Conservation (phyloP, 805 yeast species). For the Candida orba region DNA sequence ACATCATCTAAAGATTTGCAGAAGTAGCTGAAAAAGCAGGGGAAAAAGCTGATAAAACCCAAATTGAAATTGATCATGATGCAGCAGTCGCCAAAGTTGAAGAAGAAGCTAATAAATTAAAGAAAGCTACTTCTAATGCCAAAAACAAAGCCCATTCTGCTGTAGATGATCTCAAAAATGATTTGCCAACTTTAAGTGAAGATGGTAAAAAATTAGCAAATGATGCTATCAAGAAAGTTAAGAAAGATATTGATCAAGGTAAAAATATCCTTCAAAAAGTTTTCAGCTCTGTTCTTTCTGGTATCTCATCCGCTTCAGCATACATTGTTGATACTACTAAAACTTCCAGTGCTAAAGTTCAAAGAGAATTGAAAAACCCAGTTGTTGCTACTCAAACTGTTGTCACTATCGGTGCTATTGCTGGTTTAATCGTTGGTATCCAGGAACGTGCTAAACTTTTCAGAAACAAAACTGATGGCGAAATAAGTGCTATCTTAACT, state of each 20-base stretch:
- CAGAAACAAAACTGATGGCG: conserved; percentile 34
- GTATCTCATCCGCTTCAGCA: conserved; percentile 16
- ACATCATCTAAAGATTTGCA: not conserved
- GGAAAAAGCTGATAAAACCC: conserved; percentile 5
- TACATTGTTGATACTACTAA: conserved; percentile 17
- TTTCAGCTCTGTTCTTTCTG: conserved; percentile 9
- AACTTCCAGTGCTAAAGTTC: conserved; percentile 18
- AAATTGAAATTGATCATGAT: conserved; percentile 4
- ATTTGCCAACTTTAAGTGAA: conserved; percentile 21
- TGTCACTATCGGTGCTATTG: conserved; percentile 39
- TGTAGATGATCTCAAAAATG: conserved; percentile 20
- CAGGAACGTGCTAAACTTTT: conserved; percentile 44
- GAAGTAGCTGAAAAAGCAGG: not conserved
- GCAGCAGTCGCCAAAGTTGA: conserved; percentile 7
- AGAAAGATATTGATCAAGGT: conserved; percentile 26
- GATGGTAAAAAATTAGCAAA: conserved; percentile 28
- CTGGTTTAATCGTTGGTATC: conserved; percentile 43
- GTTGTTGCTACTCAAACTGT: conserved; percentile 49
- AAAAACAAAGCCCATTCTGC: conserved; percentile 19
- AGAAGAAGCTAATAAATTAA: conserved; percentile 13
- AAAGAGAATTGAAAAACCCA: conserved; percentile 51
- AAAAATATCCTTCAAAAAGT: conserved; percentile 16
- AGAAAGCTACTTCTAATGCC: conserved; percentile 14
- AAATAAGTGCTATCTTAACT: conserved; percentile 43
- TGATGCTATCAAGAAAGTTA: conserved; percentile 27